Conservation (phyloP, 2,329 filamentous ascomycete species). For the Ophiostoma sp. region DNA sequence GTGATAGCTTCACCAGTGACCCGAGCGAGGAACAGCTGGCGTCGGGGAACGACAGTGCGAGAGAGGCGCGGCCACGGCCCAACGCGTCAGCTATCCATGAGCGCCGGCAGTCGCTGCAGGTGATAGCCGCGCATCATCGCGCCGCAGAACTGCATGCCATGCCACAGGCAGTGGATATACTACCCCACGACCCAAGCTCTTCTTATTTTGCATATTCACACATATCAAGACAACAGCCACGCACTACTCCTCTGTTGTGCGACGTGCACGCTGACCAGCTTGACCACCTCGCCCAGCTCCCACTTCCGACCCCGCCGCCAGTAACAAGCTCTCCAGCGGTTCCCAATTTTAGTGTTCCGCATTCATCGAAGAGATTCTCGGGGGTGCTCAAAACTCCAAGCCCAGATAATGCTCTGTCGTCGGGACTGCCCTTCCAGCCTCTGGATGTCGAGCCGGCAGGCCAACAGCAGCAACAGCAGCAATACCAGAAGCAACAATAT, state of each 20-base stretch:
- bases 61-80: constrained; percentile 43
- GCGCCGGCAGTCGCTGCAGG: constrained; percentile 49
- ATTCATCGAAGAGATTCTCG: constrained; percentile 44
- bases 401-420: background rate
- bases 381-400: constrained; percentile 31
- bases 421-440: background rate
- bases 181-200: background rate
- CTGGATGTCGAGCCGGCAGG: background rate
- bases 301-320: background rate
- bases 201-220: background rate
- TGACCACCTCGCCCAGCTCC: background rate
- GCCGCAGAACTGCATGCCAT: background rate
- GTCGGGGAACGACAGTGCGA: constrained; percentile 25
- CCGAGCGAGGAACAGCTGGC: constrained; percentile 32
- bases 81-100: constrained; percentile 49
- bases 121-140: constrained; percentile 24
- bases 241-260: background rate
- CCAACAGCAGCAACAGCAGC: background rate
- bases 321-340: constrained; percentile 28
- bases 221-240: background rate
- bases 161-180: background rate
- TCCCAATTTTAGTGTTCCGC: constrained; percentile 49
- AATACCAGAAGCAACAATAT: background rate
- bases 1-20: constrained; percentile 45
- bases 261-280: background rate